Base-by-base conservation (phyloP, 331 rosid species). In the Saraca asoca region DNA sequence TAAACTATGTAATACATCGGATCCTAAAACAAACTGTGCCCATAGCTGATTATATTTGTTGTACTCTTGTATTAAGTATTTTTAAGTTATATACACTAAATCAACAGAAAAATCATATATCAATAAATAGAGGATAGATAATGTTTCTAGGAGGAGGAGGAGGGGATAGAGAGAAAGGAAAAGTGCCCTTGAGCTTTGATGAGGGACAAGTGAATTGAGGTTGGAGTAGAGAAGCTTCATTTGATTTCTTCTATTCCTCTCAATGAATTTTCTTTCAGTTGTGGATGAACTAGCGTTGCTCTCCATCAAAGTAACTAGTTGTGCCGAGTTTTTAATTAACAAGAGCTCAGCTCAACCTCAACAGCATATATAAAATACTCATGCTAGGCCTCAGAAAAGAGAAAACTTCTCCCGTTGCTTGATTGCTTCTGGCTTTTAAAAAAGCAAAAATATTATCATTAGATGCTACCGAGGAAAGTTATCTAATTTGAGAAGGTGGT, bases 241-340 rank as follows among this genome's bases (percentile, higher is more conserved):
- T 71, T 78, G 85, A 68, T 69, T 88, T 81, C 97, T 90, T 52
- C 97, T 62, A 6, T 80, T 74, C 46, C 84, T 79, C 82, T 87
- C 97, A 2, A 65, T 68, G 64, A 79, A 49, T 73, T 90, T 90
- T 51, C 92, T 83, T 7, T 90, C 92, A 17, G 75, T 14, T 73
- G 64, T 74, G 0, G 87, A 78, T 24, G 91, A 79, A 58, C 66
- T 72, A 69, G 88, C 80, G 80, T 81, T 74, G 46, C 57, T 65
- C 79, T 83, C 86, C 88, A 80, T 82, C 51, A 46, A 1, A 9
- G 7, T 20, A 5, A 42, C 17, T 34, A n/a, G n/a, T 24, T 3
- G 2, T 24, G 31, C 31, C 1, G 31, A 24, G 31, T 24, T 24
- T 24, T 24, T 1, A 1, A 24, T 1, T 24, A 24, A 24, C 31